Evolutionary conservation across 306 rosid species (phyloP).

Genomic region (Medicago truncatula): MtrunA17r5.0-ANR NC_053048.1:33818001-33818500

Average conservation of each 20-base stretch:
- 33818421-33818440: conserved; percentile 70
- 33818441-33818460: conserved; percentile 68
- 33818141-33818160: neutral
- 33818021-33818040: too few relatives aligned
- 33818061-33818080: too few relatives aligned
- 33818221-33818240: conserved; percentile 76
- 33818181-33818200: conserved; percentile 67
- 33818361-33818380: conserved; percentile 73
- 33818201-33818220: conserved; percentile 67
- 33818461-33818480: conserved; percentile 68
- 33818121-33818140: neutral
- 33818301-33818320: conserved; percentile 22
- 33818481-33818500: conserved; percentile 16
- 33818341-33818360: conserved; percentile 75
- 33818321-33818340: conserved; percentile 42
- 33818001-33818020: too few relatives aligned
- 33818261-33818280: conserved; percentile 31
- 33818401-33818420: conserved; percentile 80
- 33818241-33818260: conserved; percentile 60
- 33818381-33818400: conserved; percentile 66
- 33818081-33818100: too few relatives aligned
- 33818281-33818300: conserved; percentile 28
- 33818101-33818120: too few relatives aligned
- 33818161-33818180: conserved; percentile 51
- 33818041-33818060: too few relatives aligned